Percentiles rank a stretch among this genome's conserved stretches.
Conservation (phyloP, 2,329 filamentous ascomycete species). For the Lachnellula cervina region DNA sequence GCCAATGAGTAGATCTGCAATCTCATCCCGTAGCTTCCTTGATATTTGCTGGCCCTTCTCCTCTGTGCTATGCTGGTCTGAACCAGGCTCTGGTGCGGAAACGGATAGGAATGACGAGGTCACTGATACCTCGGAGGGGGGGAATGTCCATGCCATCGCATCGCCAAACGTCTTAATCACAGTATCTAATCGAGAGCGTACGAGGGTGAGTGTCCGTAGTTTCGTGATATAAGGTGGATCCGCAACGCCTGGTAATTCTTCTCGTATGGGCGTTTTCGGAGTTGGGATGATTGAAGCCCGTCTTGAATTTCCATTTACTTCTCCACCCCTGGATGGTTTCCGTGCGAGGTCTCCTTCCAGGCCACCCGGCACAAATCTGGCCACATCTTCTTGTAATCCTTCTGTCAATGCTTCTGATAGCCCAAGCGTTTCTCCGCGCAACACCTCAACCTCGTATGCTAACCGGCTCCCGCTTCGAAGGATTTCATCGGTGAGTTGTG, state of each 20-base stretch:
- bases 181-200: constrained; percentile 77
- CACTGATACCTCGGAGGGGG: constrained; percentile 80
- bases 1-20: constrained; percentile 59
- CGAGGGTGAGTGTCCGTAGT: constrained; percentile 75
- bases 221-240: constrained; percentile 70
- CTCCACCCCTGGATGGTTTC: constrained; percentile 21
- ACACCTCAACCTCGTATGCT: constrained; percentile 89
- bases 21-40: constrained; percentile 64
- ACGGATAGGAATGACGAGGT: constrained; percentile 85
- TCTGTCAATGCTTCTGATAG: constrained; percentile 74
- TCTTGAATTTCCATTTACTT: constrained; percentile 22
- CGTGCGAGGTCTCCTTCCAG: constrained; percentile 25
- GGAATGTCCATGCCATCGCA: constrained; percentile 91
- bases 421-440: constrained; percentile 82
- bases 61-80: constrained; percentile 64
- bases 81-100: constrained; percentile 73
- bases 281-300: constrained; percentile 23
- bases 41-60: constrained; percentile 84
- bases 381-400: constrained; percentile 65
- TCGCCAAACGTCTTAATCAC: constrained; percentile 91
- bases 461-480: constrained; percentile 80
- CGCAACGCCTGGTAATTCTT: constrained; percentile 21
- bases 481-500: constrained; percentile 91
- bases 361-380: constrained; percentile 60
- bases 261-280: constrained; percentile 23